A percentile compares a stretch with the other conserved stretches of the same genome.
These are phyloP conservation scores for Discostella pseudostelligera DNA, from an alignment of 108 stramenopile genomes.

Conservation along the genomic window DNA sequence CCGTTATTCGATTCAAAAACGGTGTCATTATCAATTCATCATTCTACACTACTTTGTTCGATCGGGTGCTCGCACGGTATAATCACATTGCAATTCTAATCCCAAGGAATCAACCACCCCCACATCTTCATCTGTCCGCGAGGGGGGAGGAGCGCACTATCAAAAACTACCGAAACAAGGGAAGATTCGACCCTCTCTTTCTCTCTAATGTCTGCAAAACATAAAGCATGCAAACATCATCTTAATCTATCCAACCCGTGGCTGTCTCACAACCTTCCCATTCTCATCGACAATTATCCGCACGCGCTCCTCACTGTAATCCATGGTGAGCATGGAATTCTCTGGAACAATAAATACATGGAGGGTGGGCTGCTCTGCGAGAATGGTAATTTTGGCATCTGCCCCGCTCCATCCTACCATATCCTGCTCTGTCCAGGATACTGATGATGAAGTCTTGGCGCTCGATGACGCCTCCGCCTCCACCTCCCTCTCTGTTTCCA, in stretches of 20 bases:
- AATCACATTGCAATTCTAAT: no score
- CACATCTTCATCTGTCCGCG: no score
- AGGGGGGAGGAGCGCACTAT: no score
- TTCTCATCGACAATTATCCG: conserved; percentile 54
- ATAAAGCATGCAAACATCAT: no score
- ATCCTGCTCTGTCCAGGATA: conserved; percentile 11
- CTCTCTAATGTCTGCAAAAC: no score
- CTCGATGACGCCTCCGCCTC: not conserved
- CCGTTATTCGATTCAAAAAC: no score
- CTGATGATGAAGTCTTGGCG: not conserved
- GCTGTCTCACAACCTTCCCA: conserved; percentile 42
- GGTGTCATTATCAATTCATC: no score
- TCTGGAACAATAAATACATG: conserved; percentile 25
- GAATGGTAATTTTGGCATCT: conserved; percentile 39
- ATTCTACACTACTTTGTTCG: no score
- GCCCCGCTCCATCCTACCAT: conserved; percentile 49
- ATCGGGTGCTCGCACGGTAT: no score
- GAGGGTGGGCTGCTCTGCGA: conserved; percentile 3
- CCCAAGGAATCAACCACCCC: no score
- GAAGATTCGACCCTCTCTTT: no score
- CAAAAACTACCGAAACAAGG: no score
- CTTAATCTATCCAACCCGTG: conserved; percentile 12
- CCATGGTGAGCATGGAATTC: conserved; percentile 57
- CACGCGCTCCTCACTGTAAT: conserved; percentile 59
- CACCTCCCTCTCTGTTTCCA: not conserved